Conservation (phyloP, 495 filamentous ascomycete species). For the Friedmanniomyces simplex region DNA sequence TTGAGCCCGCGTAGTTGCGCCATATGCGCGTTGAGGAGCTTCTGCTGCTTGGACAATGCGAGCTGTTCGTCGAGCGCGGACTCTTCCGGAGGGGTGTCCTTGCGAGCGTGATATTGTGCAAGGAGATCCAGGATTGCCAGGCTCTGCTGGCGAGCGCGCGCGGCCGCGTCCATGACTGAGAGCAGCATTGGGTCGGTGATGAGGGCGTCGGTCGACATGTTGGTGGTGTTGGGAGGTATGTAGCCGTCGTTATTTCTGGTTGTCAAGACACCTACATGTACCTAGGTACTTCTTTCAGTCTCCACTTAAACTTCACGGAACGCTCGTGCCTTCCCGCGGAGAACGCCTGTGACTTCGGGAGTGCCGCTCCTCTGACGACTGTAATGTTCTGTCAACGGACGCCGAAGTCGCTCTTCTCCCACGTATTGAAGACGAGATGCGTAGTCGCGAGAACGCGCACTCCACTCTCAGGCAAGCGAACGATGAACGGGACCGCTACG, state of each 20-base stretch:
- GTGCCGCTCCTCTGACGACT: neutral
- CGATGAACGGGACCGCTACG: neutral
- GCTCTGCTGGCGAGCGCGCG: conserved; percentile 61
- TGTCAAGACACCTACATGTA: no score
- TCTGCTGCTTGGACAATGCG: conserved; percentile 66
- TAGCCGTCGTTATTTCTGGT: neutral
- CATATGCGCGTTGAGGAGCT: conserved; percentile 66
- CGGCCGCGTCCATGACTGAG: conserved; percentile 60
- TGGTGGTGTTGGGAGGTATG: neutral
- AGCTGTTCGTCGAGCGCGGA: conserved; percentile 42
- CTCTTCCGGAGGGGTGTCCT: conserved; percentile 26
- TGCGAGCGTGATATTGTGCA: conserved; percentile 35
- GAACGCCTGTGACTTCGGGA: neutral
- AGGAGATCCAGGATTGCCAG: conserved; percentile 56
- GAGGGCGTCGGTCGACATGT: conserved; percentile 47
- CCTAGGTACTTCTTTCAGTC: no score
- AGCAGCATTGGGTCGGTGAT: conserved; percentile 60
- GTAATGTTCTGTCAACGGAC: neutral
- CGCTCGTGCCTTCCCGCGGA: neutral
- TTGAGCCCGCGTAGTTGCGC: conserved; percentile 74
- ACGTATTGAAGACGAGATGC: neutral
- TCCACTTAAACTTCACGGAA: neutral
- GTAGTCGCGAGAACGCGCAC: no score
- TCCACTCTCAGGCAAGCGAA: no score
- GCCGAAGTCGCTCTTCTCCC: neutral